A percentile compares a stretch with the other conserved stretches of the same genome.
These are phyloP conservation scores for Gynostemma pentaphyllum DNA, from an alignment of 306 rosid genomes.

Conservation along the genomic window DNA sequence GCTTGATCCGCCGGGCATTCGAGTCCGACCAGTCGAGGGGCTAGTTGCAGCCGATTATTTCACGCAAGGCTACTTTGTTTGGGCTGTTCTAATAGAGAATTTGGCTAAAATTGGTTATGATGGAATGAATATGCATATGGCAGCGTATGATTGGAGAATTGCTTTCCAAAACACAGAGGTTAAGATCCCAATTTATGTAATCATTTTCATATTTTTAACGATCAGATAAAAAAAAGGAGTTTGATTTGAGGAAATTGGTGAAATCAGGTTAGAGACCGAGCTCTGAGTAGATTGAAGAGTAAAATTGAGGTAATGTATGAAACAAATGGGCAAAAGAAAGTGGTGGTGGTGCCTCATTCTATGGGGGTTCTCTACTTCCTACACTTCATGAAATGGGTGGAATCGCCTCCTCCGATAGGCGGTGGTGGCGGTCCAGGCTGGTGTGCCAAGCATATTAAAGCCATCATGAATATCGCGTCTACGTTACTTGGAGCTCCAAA, in stretches of 20 bases:
- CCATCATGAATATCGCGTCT: constrained; percentile 65
- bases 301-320: constrained; percentile 56
- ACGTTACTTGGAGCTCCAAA: constrained; percentile 68
- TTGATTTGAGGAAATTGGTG: too few relatives aligned
- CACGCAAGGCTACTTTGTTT: constrained; percentile 47
- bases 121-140: constrained; percentile 65
- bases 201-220: too few relatives aligned
- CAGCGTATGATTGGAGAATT: constrained; percentile 76
- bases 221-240: too few relatives aligned
- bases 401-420: constrained; percentile 54
- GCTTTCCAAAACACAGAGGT: constrained; percentile 85
- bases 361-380: constrained; percentile 66
- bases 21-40: constrained; percentile 59
- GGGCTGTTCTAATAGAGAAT: constrained; percentile 68
- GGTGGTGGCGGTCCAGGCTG: constrained; percentile 71
- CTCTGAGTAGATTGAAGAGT: constrained; percentile 72
- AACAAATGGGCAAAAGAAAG: constrained; percentile 58
- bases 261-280: constrained; percentile 69
- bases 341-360: constrained; percentile 82
- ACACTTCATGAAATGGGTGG: constrained; percentile 90
- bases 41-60: constrained; percentile 46
- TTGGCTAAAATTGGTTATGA: constrained; percentile 80
- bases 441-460: constrained; percentile 73
- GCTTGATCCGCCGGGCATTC: constrained; percentile 74
- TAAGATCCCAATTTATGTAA: not conserved